phyloP scores from a whole-genome alignment of 352 stramenopile species.

The Phytophthora melonis region DNA sequence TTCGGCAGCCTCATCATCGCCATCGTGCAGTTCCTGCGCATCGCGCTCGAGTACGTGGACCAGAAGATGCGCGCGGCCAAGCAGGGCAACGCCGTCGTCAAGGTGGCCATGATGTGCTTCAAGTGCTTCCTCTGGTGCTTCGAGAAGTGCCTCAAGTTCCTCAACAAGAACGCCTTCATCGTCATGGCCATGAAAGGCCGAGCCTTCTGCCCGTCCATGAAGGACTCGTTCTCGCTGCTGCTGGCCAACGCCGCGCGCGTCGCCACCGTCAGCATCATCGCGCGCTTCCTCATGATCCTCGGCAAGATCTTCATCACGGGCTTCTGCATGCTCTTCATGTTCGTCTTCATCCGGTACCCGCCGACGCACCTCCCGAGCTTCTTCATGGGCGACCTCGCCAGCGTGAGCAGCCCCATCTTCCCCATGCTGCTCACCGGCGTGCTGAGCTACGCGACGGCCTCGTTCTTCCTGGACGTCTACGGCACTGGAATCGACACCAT shows the following conservation, averaged over 20 bases:
- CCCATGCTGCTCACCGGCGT: constrained; percentile 80
- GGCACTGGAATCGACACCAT: constrained; percentile 88
- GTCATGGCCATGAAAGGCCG: constrained; percentile 89
- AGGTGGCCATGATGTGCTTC: constrained; percentile 89
- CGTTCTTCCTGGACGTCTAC: constrained; percentile 87
- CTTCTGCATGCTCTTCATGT: constrained; percentile 85
- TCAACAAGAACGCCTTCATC: constrained; percentile 93
- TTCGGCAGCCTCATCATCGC: constrained; percentile 90
- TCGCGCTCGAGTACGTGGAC: constrained; percentile 85
- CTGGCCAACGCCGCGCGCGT: constrained; percentile 95
- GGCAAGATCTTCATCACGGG: constrained; percentile 90
- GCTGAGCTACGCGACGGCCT: constrained; percentile 73
- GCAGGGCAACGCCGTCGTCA: constrained; percentile 70
- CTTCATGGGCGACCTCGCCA: constrained; percentile 74
- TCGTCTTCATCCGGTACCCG: constrained; percentile 79
- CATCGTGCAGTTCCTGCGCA: constrained; percentile 81
- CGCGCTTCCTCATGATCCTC: constrained; percentile 86
- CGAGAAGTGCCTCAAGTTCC: constrained; percentile 91
- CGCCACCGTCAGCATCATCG: constrained; percentile 84
- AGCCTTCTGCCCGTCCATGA: constrained; percentile 91
- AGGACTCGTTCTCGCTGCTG: constrained; percentile 96
- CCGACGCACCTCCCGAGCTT: constrained; percentile 66
- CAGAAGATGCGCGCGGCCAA: constrained; percentile 74
- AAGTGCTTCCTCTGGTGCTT: constrained; percentile 91
- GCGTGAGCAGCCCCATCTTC: constrained; percentile 81